Evolutionary conservation across 2,329 filamentous ascomycete species (phyloP).

Genomic region (Gnomoniopsis sp.): DNA sequence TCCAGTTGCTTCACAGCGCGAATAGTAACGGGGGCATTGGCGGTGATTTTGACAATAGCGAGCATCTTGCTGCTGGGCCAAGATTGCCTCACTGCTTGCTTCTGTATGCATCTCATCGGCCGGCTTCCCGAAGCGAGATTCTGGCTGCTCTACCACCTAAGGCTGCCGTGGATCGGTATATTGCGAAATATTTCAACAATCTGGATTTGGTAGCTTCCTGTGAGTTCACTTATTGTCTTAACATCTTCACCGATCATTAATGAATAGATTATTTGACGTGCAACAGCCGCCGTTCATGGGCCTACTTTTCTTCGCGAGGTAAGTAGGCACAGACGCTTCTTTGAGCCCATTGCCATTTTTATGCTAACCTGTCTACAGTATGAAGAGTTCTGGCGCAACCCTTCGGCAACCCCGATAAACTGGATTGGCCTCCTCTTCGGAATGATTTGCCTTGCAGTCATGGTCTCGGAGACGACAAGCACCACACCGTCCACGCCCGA

Average conservation of each 20-base stretch:
- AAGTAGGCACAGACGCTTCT: too few species aligned
- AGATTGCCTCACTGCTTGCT: constrained; percentile 26
- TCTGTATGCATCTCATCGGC: constrained; percentile 23
- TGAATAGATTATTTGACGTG: background rate
- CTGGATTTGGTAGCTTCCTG: constrained; percentile 5
- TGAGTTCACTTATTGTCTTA: background rate
- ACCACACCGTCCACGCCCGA: background rate
- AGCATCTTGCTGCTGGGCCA: too few species aligned
- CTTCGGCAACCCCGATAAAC: constrained; percentile 21
- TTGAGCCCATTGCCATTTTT: too few species aligned
- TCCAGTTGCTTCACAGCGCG: background rate
- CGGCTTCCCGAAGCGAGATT: constrained; percentile 27
- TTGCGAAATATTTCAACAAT: constrained; percentile 34
- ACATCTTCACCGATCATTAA: background rate
- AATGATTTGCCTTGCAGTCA: constrained; percentile 26
- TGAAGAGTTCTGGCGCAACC: constrained; percentile 40
- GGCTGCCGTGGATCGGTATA: constrained; percentile 29
- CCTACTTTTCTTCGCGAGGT: constrained; percentile 3
- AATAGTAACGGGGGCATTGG: background rate
- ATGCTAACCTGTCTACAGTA: constrained; percentile 37
- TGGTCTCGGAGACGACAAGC: background rate
- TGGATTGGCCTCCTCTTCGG: constrained; percentile 12
- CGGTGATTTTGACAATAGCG: background rate
- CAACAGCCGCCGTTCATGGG: background rate
- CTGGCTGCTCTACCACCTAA: constrained; percentile 30